Evolutionary conservation across 2,329 filamentous ascomycete species (phyloP).

Genomic region (Cladosporium sp.): DNA sequence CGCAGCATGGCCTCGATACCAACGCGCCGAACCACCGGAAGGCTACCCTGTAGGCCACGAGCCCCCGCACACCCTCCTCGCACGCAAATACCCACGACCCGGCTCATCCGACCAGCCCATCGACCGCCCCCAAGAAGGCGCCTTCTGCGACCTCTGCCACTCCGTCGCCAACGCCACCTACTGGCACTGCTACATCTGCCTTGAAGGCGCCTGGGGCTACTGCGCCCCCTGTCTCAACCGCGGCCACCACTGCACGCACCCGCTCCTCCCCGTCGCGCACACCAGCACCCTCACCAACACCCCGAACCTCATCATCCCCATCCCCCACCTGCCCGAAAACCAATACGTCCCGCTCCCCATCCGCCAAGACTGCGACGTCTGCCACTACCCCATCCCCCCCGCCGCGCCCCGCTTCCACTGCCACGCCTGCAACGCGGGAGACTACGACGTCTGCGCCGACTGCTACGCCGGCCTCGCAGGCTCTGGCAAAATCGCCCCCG

Average conservation of each 20-base stretch:
- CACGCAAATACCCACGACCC: conserved; percentile 38
- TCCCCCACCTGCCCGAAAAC: conserved; percentile 36
- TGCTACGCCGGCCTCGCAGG: conserved; percentile 68
- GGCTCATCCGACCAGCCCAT: conserved; percentile 12
- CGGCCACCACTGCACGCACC: conserved; percentile 73
- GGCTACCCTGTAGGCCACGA: conserved; percentile 38
- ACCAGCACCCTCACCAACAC: conserved; percentile 25
- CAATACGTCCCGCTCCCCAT: conserved; percentile 49
- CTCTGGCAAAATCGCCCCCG: conserved; percentile 58
- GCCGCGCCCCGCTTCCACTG: conserved; percentile 72
- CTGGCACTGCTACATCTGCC: conserved; percentile 83
- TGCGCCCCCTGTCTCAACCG: conserved; percentile 83
- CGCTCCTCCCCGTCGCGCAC: conserved; percentile 69
- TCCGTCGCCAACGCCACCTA: conserved; percentile 74
- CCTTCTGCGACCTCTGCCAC: conserved; percentile 75
- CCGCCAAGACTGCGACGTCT: conserved; percentile 76
- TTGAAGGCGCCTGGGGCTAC: conserved; percentile 91
- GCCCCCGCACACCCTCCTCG: conserved; percentile 47
- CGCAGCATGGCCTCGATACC: conserved; percentile 50
- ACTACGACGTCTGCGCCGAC: conserved; percentile 75
- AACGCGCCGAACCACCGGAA: conserved; percentile 34
- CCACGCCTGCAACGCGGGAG: conserved; percentile 66
- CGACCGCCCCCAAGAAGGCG: conserved; percentile 69
- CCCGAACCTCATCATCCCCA: conserved; percentile 15
- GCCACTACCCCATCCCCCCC: conserved; percentile 64